Evolutionary conservation across 345 rosid species (phyloP), one percentile per base, ranked within the genome.

Genomic region (Linum usitatissimum): DNA sequence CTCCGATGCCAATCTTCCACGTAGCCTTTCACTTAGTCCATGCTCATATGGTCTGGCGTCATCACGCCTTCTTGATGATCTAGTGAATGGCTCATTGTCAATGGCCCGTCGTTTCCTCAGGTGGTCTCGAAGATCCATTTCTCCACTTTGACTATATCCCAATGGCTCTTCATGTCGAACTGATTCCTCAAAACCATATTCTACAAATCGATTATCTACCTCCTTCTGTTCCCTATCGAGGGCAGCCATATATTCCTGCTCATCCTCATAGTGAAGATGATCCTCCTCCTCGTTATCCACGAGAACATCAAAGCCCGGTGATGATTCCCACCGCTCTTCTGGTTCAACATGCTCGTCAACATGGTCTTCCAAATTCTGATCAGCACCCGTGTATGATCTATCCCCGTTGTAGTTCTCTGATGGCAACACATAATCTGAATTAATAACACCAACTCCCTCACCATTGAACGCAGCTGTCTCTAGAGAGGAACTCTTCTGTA

Each of bases 51-150:
- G 66, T 70, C 79, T 66, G 70, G 70, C 66, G 30, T 62, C 57
- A 30, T 65, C 23, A 13, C 28, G 64, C 61, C 72, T 76, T 65
- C 79, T 75, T 3, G 75, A 68, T 62, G 66, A 62, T 31, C 12
- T 20, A 60, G 45, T 63, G 55, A 57, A 38, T 17, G 68, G 62
- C 60, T 14, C 54, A 18, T 61, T 71, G 55, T 73, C 73, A 66
- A 66, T 62, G 23, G 51, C 64, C 36, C 72, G 69, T 59, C 64
- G 68, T 40, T 60, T 72, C 34, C 73, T 64, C 67, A 79, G 60
- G 65, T 59, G 56, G 63, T 76, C 75, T 53, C 81, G 73, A 60
- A 81, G 83, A 76, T 79, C 82, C 63, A 67, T 18, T 55, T 30
- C 42, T 34, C 39, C 31, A 65, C 0, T n/a, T 39, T 64, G 61